Evolutionary conservation across 169 alveolate genomes (phyloP).

Genomic region (Besnoitia besnoiti): DNA sequence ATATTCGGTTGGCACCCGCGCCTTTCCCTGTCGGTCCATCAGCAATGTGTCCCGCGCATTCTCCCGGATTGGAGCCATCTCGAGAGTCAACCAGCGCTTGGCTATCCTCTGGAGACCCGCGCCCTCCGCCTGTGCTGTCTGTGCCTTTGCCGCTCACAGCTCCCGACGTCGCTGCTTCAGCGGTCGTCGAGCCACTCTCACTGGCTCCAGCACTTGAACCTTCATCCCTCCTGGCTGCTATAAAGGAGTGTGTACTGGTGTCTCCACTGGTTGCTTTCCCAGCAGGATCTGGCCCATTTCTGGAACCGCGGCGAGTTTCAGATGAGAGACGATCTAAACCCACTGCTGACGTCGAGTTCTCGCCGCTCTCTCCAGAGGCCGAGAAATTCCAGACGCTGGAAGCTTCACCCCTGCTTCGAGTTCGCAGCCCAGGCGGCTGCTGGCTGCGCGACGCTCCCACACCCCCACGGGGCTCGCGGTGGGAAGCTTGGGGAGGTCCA

Average conservation of each 20-base stretch:
- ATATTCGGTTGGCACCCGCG: constrained; percentile 8
- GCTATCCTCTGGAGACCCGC: neutral
- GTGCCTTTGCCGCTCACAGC: neutral
- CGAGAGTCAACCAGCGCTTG: neutral
- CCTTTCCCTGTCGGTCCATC: constrained; percentile 36
- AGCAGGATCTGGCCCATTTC: no score
- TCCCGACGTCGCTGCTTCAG: constrained; percentile 9
- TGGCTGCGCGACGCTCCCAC: neutral
- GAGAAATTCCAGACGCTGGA: neutral
- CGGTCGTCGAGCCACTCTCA: neutral
- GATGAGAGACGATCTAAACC: no score
- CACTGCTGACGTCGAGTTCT: neutral
- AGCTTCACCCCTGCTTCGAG: neutral
- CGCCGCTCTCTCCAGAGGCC: neutral
- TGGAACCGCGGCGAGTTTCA: no score
- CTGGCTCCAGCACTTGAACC: no score
- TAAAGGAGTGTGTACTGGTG: no score
- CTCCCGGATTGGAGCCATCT: neutral
- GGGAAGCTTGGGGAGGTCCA: neutral
- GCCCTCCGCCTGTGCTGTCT: neutral
- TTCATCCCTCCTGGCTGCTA: no score
- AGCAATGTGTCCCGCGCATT: neutral
- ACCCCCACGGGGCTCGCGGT: neutral
- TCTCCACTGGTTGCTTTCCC: no score
- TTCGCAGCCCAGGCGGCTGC: neutral